Evolutionary conservation across 768 basidiomycete species (phyloP).

Genomic region (Tricholoma matsutake): DNA sequence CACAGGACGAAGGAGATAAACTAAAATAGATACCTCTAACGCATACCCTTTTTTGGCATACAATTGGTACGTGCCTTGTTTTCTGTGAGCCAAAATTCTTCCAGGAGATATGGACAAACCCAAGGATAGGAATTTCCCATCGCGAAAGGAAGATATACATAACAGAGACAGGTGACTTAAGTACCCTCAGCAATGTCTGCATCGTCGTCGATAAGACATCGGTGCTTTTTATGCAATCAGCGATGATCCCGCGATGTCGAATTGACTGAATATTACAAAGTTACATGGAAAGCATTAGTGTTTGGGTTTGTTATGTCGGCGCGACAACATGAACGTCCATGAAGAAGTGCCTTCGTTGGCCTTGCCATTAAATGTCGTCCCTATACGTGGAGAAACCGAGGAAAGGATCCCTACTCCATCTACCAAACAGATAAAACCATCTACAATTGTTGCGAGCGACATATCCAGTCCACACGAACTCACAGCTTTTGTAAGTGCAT

Average conservation of each 20-base stretch:
- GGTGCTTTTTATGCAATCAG: too few relatives aligned
- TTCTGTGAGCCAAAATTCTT: conserved; percentile 3
- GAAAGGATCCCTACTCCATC: conserved; percentile 53
- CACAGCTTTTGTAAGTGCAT: conserved; percentile 80
- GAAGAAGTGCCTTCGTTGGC: conserved; percentile 48
- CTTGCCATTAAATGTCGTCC: conserved; percentile 63
- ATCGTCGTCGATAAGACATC: background rate
- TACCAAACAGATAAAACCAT: conserved; percentile 41
- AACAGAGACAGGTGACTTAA: background rate
- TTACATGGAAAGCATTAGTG: too few relatives aligned
- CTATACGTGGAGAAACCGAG: conserved; percentile 44
- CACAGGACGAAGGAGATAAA: conserved; percentile 4
- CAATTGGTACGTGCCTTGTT: conserved; percentile 58
- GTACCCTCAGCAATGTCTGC: conserved; percentile 1
- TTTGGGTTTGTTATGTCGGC: background rate
- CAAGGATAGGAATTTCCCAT: conserved; percentile 52
- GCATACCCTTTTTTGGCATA: conserved; percentile 59
- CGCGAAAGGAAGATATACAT: conserved; percentile 3
- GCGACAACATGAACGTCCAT: background rate
- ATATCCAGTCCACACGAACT: conserved; percentile 93
- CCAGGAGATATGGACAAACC: conserved; percentile 37
- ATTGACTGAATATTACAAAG: too few relatives aligned
- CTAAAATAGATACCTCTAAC: conserved; percentile 44
- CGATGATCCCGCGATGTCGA: too few relatives aligned
- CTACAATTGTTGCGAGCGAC: conserved; percentile 48